Evolutionary conservation across 176 grass and related monocot species (phyloP).

Genomic region (maize (Zea mays)): DNA sequence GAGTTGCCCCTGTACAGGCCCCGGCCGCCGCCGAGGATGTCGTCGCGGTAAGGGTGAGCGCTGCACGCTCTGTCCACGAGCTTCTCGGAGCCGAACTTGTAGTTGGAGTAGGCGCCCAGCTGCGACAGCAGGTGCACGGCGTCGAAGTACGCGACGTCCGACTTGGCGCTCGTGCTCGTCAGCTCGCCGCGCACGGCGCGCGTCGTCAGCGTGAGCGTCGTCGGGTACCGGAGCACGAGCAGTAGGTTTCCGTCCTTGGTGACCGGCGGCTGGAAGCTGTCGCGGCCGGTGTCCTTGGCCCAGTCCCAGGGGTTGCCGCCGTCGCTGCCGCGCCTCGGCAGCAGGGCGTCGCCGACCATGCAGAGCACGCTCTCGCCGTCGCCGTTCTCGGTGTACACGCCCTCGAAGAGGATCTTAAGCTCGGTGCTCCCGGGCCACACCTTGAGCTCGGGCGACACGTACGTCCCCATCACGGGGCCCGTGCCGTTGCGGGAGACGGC

Average conservation of each 20-base stretch:
- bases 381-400: conserved; percentile 67
- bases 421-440: conserved; percentile 69
- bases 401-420: conserved; percentile 73
- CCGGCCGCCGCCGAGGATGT: conserved; percentile 38
- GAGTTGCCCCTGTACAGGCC: conserved; percentile 61
- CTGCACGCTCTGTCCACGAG: conserved; percentile 56
- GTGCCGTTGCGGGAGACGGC: conserved; percentile 63
- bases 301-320: conserved; percentile 56
- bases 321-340: conserved; percentile 47
- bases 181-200: conserved; percentile 62
- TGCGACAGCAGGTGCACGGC: conserved; percentile 56
- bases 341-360: conserved; percentile 68
- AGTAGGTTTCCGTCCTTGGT: conserved; percentile 42
- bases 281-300: conserved; percentile 46
- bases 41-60: conserved; percentile 52
- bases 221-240: conserved; percentile 66
- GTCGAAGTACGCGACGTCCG: conserved; percentile 56
- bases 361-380: conserved; percentile 62
- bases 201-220: conserved; percentile 54
- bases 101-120: conserved; percentile 77
- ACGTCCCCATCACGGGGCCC: conserved; percentile 49
- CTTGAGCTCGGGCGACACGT: conserved; percentile 63
- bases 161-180: conserved; percentile 57
- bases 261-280: conserved; percentile 51
- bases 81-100: conserved; percentile 69